These are phyloP conservation scores for Lyophyllum semitale DNA, from an alignment of 768 basidiomycete species.

Conservation along the genomic window DNA sequence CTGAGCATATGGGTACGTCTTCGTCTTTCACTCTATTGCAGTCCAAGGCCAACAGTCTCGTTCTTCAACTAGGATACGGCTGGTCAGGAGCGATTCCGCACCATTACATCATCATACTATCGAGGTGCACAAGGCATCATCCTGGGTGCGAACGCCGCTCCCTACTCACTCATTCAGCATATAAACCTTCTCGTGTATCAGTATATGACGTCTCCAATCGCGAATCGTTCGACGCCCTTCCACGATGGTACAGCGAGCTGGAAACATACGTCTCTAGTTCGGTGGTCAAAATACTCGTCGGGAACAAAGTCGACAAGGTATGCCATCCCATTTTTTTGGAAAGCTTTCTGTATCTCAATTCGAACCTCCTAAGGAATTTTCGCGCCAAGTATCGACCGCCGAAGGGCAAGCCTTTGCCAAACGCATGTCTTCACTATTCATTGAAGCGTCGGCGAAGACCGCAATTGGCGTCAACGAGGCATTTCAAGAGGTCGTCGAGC, in stretches of 20 bases:
- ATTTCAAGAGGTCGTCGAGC: constrained; percentile 71
- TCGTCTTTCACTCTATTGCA: neutral
- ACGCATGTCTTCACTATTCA: constrained; percentile 81
- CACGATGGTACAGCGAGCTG: constrained; percentile 89
- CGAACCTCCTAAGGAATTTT: constrained; percentile 66
- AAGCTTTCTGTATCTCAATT: neutral
- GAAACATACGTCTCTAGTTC: constrained; percentile 88
- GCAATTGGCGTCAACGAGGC: constrained; percentile 79
- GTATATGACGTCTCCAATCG: constrained; percentile 96
- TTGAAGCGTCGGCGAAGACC: constrained; percentile 95
- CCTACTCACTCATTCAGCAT: neutral
- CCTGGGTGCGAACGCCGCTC: constrained; percentile 46
- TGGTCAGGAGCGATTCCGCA: constrained; percentile 95
- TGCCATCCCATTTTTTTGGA: neutral
- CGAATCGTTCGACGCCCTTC: constrained; percentile 92
- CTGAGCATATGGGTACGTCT: constrained; percentile 93
- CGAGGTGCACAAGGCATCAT: constrained; percentile 85
- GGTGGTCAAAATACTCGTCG: constrained; percentile 94
- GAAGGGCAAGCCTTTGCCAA: constrained; percentile 83
- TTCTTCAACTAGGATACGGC: constrained; percentile 75
- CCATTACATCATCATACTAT: constrained; percentile 95
- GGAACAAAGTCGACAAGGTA: constrained; percentile 93
- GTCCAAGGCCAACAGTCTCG: neutral
- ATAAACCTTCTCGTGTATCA: constrained; percentile 26
- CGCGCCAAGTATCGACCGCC: constrained; percentile 77